Evolutionary conservation across 257 asterid species (phyloP), one percentile per base, ranked within the genome.

Genomic region (Ophiorrhiza pumila): DNA sequence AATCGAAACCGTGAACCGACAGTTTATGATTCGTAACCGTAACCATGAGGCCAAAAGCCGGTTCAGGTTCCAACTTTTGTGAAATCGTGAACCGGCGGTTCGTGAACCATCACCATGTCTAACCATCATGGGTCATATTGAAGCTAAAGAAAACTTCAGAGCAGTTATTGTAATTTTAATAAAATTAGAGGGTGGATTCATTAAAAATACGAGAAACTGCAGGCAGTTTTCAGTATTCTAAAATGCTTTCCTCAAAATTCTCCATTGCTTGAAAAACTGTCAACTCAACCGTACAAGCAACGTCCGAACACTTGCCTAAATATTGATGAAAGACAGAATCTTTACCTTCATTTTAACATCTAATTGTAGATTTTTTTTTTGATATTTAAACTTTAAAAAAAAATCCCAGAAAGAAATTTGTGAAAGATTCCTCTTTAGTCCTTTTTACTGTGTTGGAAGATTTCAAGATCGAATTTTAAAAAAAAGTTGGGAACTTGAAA

Each of bases 401-500:
- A 17, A 35, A 39, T 69, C 50, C 15, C 56, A 35, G 63, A 13
- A 39, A 69, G 73, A 35, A 55, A 11, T 23, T 23, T 9, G 32
- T 4, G 25, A 55, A 69, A 68, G 63, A 53, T 69, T 69, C 64
- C 50, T 14, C 31, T 5, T 37, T 20, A 14, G 22, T 31, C 71
- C 34, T 29, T 32, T 53, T 55, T 27, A 49, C n/a, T 35, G 22
- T 22, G 43, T 8, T 45, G 42, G 27, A 7, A 29, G 6, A 25
- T 15, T 47, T 31, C 17, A 68, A 55, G 49, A 37, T 53, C 25
- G 37, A 53, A 69, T 69, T 69, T 70, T 35, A 29, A 59, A 61
- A 76, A 50, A 32, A 76, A 76, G 71, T 39, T 52, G 76, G 35
- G 22, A 68, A 47, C 74, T 75, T 75, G 79, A 14, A 60, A 60